Evolutionary conservation across 1,284 basidiomycete genomes (phyloP), one percentile per base, ranked within the genome.

Genomic region (Boletus holoroseus): DNA sequence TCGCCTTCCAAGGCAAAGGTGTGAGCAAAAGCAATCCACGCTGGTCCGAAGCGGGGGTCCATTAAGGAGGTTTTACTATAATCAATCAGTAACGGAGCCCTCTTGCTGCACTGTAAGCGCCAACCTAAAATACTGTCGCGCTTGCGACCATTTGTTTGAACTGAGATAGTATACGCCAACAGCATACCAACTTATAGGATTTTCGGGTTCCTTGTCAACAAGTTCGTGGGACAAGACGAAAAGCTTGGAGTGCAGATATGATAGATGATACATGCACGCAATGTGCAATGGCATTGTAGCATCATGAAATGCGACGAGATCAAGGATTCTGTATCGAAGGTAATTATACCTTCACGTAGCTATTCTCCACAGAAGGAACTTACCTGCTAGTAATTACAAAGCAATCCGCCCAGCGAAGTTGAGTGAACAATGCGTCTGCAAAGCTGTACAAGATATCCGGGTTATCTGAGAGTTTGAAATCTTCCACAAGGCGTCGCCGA

Each of bases 21-120:
- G 72, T 99, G 96, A 2, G 89, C 96, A 68, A 98, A 99, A 1
- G 94, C 91, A 52, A 98, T 85, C 96, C 96, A 99, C 0, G 93
- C 91, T 3, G 96, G 93, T 0, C 85, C 91, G 68, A 97, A 98
- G 5, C 94, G 82, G 16, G 94, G 91, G 66, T 99, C 95, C 79
- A 98, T 91, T n/a, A 98, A 71, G 11, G 91, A 92, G 0, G 94
- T 90, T 78, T 99, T 99, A 65, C 91, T 94, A 47, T 9, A 18
- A 42, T 30, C 8, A 30, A 38, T 57, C 39, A 55, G 46, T 18
- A 50, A 34, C 11, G 5, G 5, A 35, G 27, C 16, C 27, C 13
- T 27, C 18, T 26, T 34, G 12, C 22, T 39, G 27, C 16, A 43
- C 31, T 32, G 22, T 5, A 7, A 41, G 16, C 15, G 58, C 77